phyloP scores from a whole-genome alignment of 1,284 basidiomycete species.

The Pseudozyma flocculosa region DNA sequence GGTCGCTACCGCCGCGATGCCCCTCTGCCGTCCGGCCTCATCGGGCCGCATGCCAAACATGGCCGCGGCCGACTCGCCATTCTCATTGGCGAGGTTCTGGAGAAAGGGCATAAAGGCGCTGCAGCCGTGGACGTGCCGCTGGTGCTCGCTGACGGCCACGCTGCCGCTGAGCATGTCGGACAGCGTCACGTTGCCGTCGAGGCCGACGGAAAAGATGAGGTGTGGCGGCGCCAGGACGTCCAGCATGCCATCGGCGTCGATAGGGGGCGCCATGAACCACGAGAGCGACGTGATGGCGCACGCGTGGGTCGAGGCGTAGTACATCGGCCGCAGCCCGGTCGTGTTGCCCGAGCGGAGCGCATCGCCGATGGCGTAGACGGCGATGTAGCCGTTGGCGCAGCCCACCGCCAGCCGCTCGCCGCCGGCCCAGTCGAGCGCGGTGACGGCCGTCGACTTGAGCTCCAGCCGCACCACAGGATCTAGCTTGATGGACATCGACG shows the following conservation, averaged over 20 bases:
- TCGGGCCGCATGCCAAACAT: slow-evolving; percentile 11
- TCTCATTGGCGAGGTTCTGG: neutral
- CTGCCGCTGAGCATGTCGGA: neutral
- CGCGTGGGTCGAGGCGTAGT: slow-evolving; percentile 13
- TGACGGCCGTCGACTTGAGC: slow-evolving; percentile 10
- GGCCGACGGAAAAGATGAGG: slow-evolving; percentile 10
- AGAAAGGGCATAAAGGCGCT: slow-evolving; percentile 6
- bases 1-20: slow-evolving; percentile 4
- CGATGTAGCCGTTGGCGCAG: slow-evolving; percentile 21
- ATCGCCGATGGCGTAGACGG: slow-evolving; percentile 19
- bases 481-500: slow-evolving; percentile 11
- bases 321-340: slow-evolving; percentile 1
- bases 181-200: slow-evolving; percentile 12
- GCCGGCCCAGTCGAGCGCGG: slow-evolving; percentile 26
- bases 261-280: slow-evolving; percentile 13
- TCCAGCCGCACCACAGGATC: slow-evolving; percentile 16
- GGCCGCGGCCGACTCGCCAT: slow-evolving; percentile 10
- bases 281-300: slow-evolving; percentile 16
- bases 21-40: neutral
- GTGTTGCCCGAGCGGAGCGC: neutral
- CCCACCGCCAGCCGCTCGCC: slow-evolving; percentile 33
- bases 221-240: neutral
- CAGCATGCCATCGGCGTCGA: slow-evolving; percentile 6
- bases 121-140: slow-evolving; percentile 11
- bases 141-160: slow-evolving; percentile 7